Evolutionary conservation across 208 protist species (phyloP), one percentile per base, ranked within the genome.

Genomic region (Porcisia hertigi): DNA sequence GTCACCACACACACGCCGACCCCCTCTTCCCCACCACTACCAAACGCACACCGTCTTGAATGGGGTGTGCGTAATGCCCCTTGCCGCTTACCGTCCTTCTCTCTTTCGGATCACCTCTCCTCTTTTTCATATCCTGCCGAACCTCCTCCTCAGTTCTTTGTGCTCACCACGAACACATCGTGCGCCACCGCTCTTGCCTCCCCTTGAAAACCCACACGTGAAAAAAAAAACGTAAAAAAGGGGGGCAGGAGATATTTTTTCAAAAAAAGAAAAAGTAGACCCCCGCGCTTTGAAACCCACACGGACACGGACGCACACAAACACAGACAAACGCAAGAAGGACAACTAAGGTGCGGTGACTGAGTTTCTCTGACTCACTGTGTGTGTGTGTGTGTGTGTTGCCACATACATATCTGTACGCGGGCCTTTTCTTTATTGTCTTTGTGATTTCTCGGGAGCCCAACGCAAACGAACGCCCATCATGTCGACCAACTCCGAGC

Each of bases 401-500:
- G 41, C 20, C 69, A 72, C 53, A 43, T 53, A 47, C 67, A 71
- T 34, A 71, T 25, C 7, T 30, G 16, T 45, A 59, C 1, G n/a
- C 49, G 39, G 8, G 36, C 54, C 39, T 55, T 25, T 14, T 30
- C 12, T 30, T n/a, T 49, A 41, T 49, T 3, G 9, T 57, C 49
- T 57, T 67, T 62, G 18, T 14, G 2, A 30, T 36, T 30, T 71
- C 18, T 16, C 43, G 8, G 30, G 30, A 18, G 66, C 66, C 25
- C 30, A 18, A 57, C 47, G 30, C 23, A 55, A 23, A 11, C 25
- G 9, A n/a, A 41, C 25, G 30, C 23, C 7, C 25, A 12, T 11
- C 43, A 80, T 73, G 53, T 39, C n/a, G 3, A 30, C 76, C 9
- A 20, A 93, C 69, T 82, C 76, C 39, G 88, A 88, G 45, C 73